Evolutionary conservation across 1,139 yeast genomes (phyloP).

Genomic region (Debaryomycetaceae sp.): DNA sequence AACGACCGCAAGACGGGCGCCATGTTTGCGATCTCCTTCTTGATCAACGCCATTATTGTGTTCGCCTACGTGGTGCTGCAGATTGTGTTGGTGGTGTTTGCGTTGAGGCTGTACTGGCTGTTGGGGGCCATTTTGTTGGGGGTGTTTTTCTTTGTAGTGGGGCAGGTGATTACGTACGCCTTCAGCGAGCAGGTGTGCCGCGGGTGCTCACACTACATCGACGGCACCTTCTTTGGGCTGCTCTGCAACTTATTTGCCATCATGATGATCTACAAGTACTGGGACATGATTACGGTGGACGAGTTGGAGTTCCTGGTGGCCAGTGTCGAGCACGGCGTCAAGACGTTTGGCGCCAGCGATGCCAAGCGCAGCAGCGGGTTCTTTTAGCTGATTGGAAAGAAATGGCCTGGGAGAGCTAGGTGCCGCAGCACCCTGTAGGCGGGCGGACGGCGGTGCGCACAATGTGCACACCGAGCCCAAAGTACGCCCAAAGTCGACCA

Average conservation of each 20-base stretch:
- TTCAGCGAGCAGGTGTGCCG: slow-evolving; percentile 64
- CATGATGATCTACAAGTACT: slow-evolving; percentile 93
- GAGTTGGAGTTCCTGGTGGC: slow-evolving; percentile 88
- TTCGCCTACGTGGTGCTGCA: slow-evolving; percentile 65
- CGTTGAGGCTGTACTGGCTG: slow-evolving; percentile 80
- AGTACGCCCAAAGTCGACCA: too few species aligned
- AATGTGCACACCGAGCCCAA: too few species aligned
- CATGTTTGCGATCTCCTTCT: slow-evolving; percentile 63
- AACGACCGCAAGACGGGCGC: slow-evolving; percentile 49
- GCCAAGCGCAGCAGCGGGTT: slow-evolving; percentile 34
- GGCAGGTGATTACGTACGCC: slow-evolving; percentile 72
- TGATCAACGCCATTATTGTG: slow-evolving; percentile 66
- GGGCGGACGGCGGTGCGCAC: too few species aligned
- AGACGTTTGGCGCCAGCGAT: slow-evolving; percentile 26
- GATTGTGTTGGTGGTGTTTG: slow-evolving; percentile 60
- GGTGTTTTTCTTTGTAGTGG: slow-evolving; percentile 69
- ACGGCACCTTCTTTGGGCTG: slow-evolving; percentile 83
- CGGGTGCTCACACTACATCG: slow-evolving; percentile 77
- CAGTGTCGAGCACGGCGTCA: slow-evolving; percentile 38
- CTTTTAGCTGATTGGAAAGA: slow-evolving; percentile 13
- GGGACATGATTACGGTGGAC: slow-evolving; percentile 96
- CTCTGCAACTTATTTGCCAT: slow-evolving; percentile 73
- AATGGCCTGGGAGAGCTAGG: too few species aligned
- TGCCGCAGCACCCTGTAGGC: too few species aligned
- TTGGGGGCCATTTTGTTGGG: slow-evolving; percentile 75